These are phyloP conservation scores for Zygoascus hellenicus DNA, from an alignment of 1,139 yeast genomes.

Conservation along the genomic window DNA sequence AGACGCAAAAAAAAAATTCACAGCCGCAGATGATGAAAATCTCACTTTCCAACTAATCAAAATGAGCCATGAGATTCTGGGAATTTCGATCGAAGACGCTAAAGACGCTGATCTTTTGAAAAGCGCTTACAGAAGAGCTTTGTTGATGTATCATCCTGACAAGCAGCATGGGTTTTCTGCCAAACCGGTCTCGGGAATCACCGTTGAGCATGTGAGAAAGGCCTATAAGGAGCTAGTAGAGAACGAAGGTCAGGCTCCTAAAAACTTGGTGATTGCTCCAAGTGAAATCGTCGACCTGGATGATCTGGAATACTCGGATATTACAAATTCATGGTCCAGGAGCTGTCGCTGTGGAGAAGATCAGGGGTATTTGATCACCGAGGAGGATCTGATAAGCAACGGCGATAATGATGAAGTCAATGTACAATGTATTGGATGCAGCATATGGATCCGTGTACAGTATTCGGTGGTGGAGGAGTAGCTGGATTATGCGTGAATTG, in stretches of 20 bases:
- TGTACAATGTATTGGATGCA: slow-evolving; percentile 75
- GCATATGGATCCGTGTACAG: slow-evolving; percentile 73
- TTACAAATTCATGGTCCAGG: slow-evolving; percentile 38
- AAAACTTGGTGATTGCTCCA: slow-evolving; percentile 23
- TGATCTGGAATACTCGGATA: slow-evolving; percentile 38
- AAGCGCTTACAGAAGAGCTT: slow-evolving; percentile 52
- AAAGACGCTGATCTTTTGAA: slow-evolving; percentile 44
- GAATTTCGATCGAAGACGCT: slow-evolving; percentile 23
- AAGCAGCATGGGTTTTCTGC: slow-evolving; percentile 33
- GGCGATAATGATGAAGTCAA: slow-evolving; percentile 54
- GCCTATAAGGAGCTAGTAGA: slow-evolving; percentile 52
- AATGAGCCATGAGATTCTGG: slow-evolving; percentile 47
- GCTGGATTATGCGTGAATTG: background rate
- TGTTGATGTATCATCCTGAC: slow-evolving; percentile 74
- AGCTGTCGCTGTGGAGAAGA: slow-evolving; percentile 63
- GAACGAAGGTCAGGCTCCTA: slow-evolving; percentile 44
- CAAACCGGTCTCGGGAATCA: slow-evolving; percentile 8
- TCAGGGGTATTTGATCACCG: slow-evolving; percentile 53
- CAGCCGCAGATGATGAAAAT: slow-evolving; percentile 9
- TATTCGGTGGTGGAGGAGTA: slow-evolving; percentile 40
- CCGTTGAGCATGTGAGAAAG: slow-evolving; percentile 43
- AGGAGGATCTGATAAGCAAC: slow-evolving; percentile 53
- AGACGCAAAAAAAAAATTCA: slow-evolving; percentile 2
- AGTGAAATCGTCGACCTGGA: slow-evolving; percentile 61
- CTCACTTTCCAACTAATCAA: slow-evolving; percentile 17